Evolutionary conservation across 2,329 filamentous ascomycete species (phyloP).

Genomic region (Ophiosphaerella korrae): DNA sequence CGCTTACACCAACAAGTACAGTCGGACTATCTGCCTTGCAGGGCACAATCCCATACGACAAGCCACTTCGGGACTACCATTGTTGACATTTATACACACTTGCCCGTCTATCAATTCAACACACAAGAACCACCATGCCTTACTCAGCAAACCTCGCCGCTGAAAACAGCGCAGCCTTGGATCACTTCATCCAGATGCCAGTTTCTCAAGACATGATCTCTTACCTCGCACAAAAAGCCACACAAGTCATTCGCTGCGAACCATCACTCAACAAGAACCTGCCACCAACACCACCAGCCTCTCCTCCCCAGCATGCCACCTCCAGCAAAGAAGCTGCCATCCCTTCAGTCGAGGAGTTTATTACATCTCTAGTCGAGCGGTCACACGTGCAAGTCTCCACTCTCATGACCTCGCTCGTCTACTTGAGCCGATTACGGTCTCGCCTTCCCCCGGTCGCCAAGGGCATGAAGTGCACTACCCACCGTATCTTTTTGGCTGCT

Average conservation of each 20-base stretch:
- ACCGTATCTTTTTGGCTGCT: conserved; percentile 93
- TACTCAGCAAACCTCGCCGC: conserved; percentile 50
- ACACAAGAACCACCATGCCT: conserved; percentile 47
- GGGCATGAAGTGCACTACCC: conserved; percentile 93
- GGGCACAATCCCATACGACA: conserved; percentile 32
- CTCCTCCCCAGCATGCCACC: conserved; percentile 58
- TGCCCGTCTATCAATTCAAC: conserved; percentile 17
- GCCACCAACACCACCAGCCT: conserved; percentile 64
- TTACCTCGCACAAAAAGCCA: conserved; percentile 75
- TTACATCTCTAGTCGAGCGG: conserved; percentile 84
- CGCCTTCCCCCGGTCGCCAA: conserved; percentile 92
- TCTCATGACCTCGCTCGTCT: conserved; percentile 95
- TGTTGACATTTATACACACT: conserved; percentile 18
- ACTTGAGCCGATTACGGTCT: conserved; percentile 81
- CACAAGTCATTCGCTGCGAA: conserved; percentile 81
- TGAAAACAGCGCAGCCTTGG: conserved; percentile 74
- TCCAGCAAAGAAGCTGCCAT: conserved; percentile 60
- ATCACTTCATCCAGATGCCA: conserved; percentile 78
- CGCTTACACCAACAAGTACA: conserved; percentile 45
- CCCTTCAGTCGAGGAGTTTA: conserved; percentile 87
- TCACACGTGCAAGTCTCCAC: conserved; percentile 98
- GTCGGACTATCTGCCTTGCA: conserved; percentile 34
- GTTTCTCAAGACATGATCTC: conserved; percentile 78
- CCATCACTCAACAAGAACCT: conserved; percentile 54
- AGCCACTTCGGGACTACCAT: conserved; percentile 7